Base-by-base conservation (phyloP, 1,139 yeast species). In the Hyphopichia khmerensis region DNA sequence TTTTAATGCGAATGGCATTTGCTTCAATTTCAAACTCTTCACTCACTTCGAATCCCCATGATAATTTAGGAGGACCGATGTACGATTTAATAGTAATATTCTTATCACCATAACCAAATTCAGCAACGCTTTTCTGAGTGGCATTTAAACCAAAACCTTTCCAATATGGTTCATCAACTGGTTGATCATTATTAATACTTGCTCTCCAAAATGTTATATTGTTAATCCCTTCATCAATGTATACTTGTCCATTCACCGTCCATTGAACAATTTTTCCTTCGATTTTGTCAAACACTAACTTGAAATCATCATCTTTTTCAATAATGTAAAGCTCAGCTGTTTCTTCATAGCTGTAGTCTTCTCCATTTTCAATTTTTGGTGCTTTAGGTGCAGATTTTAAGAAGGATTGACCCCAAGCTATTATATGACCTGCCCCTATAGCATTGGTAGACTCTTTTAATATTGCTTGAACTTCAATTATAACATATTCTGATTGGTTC, bases 181-280 rank as follows among this genome's bases (percentile, higher is more conserved):
- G 53, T 40, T 24, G 38, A 43, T 64, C 69, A 40, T 65, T 65
- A 44, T 63, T 66, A 17, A 59, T 63, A 18, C 61, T 59, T 4
- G 70, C 62, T 40, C 70, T 51, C 65, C 64, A 65, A 43, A 63
- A 56, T 1, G 51, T 48, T 14, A 52, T 41, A 21, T 43, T 43
- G 27, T 50, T 48, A 16, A 19, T 33, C 17, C 43, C 46, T 6
- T 40, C 33, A 1, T 24, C 36, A 29, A 47, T 43, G 14, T 41
- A 17, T 13, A 35, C 23, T 23, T 38, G 33, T 1, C 36, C 41
- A 16, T 40, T 41, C n/a, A 29, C 35, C 15, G 32, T 24, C 49
- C 49, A 44, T 6, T 38, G 27, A 14, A 33, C 29, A 14, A 46
- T 40, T 15, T 19, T 26, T 11, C 49, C 48, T n/a, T 39, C 27